Evolutionary conservation across 164 flowering plant species (phyloP).

Genomic region (Macadamia integrifolia): DNA sequence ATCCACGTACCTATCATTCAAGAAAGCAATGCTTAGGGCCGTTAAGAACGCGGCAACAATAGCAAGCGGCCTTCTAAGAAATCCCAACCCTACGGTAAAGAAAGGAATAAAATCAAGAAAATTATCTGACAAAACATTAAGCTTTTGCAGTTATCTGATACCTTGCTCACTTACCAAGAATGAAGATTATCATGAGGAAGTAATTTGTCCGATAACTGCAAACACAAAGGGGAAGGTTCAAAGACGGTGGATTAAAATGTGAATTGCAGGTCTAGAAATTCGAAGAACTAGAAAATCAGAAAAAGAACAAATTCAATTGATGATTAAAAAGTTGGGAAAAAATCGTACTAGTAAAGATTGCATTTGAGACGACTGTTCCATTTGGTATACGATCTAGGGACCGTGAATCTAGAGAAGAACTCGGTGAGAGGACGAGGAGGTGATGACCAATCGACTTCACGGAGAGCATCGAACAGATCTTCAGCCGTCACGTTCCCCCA

Average conservation of each 20-base stretch:
- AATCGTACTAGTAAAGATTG: slow-evolving; percentile 75
- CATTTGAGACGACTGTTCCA: slow-evolving; percentile 91
- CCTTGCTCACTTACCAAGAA: slow-evolving; percentile 50
- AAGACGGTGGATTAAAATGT: not conserved
- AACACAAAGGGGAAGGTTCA: not conserved
- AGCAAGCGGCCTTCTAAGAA: slow-evolving; percentile 72
- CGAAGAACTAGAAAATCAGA: not conserved
- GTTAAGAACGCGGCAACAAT: slow-evolving; percentile 81
- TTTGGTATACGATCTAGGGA: slow-evolving; percentile 58
- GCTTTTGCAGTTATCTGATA: slow-evolving; percentile 3
- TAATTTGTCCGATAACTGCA: slow-evolving; percentile 91
- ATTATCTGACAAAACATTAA: not conserved
- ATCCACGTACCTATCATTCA: slow-evolving; percentile 79
- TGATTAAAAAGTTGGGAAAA: not conserved
- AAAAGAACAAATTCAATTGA: not conserved
- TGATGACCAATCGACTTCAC: slow-evolving; percentile 91
- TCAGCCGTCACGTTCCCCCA: slow-evolving; percentile 68
- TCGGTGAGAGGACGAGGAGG: slow-evolving; percentile 85
- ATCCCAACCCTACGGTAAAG: slow-evolving; percentile 61
- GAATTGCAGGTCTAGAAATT: not conserved
- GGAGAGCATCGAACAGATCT: slow-evolving; percentile 81
- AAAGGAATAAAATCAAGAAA: not conserved
- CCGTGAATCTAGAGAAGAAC: slow-evolving; percentile 68
- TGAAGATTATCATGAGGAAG: slow-evolving; percentile 64
- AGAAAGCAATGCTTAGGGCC: slow-evolving; percentile 66